Evolutionary conservation across 2,329 filamentous ascomycete species (phyloP).

Genomic region (Aspergillus terreus): DNA sequence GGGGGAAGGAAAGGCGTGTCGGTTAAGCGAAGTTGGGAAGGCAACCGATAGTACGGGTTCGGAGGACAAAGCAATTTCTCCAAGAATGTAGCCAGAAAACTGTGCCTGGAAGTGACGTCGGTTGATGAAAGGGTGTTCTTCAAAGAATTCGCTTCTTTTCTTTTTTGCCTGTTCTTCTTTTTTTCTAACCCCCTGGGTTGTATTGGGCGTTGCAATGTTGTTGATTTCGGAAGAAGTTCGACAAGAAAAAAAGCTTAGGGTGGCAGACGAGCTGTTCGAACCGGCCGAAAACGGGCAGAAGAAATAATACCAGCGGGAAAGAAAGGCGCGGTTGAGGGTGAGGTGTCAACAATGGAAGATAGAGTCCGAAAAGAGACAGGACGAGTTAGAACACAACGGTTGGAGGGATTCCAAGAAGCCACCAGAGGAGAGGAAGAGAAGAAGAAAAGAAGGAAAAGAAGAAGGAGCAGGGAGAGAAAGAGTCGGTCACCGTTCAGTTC

Average conservation of each 20-base stretch:
- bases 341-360: neutral
- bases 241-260: neutral
- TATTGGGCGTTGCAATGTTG: neutral
- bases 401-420: neutral
- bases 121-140: neutral
- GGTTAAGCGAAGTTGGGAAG: conserved; percentile 18
- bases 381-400: neutral
- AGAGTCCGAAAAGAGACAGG: neutral
- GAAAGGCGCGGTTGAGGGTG: conserved; percentile 1
- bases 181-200: neutral
- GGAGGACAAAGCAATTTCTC: conserved; percentile 15
- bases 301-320: conserved; percentile 3
- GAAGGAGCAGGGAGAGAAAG: neutral
- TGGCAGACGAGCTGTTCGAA: conserved; percentile 5
- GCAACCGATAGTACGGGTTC: conserved; percentile 10
- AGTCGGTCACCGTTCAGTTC: neutral
- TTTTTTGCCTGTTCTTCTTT: neutral
- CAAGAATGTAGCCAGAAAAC: conserved; percentile 12
- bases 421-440: neutral
- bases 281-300: conserved; percentile 6
- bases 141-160: neutral
- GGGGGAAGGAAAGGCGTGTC: conserved; percentile 9
- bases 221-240: neutral
- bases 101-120: neutral
- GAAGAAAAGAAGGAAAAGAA: neutral